These are phyloP conservation scores for Allium cepa DNA, from an alignment of 106 monocot genomes.

Conservation along the genomic window DNA sequence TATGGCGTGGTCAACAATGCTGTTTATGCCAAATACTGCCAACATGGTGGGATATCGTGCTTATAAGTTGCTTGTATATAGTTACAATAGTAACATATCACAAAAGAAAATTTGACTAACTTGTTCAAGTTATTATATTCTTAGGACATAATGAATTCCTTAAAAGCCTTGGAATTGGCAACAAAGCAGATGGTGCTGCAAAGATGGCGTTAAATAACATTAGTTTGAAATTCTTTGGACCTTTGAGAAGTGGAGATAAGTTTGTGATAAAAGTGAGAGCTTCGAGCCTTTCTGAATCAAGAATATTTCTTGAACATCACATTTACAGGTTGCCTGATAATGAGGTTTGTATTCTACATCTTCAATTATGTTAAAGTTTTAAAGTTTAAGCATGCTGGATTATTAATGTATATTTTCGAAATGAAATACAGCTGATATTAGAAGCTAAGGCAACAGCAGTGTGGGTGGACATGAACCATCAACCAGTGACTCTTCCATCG, in stretches of 20 bases:
- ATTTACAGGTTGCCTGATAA: conserved; percentile 63
- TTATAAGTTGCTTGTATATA: not conserved
- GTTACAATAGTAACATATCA: not conserved
- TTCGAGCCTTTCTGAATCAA: conserved; percentile 32
- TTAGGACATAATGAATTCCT: conserved; percentile 70
- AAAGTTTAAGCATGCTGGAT: not conserved
- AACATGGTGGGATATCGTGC: conserved; percentile 45
- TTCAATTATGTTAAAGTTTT: not conserved
- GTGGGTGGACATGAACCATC: conserved; percentile 54
- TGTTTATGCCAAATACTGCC: conserved; percentile 75
- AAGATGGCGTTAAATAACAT: conserved; percentile 68
- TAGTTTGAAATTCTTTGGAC: conserved; percentile 62
- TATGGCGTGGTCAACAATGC: conserved; percentile 91
- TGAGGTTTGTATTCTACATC: conserved; percentile 20
- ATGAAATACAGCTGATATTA: conserved; percentile 44
- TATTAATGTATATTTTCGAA: not conserved
- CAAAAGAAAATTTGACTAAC: not conserved
- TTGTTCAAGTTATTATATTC: not conserved
- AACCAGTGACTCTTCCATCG: conserved; percentile 56
- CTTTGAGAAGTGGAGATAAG: conserved; percentile 64
- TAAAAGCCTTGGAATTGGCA: conserved; percentile 33
- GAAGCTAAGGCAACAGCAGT: conserved; percentile 76
- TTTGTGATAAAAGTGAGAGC: conserved; percentile 77
- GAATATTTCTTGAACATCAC: conserved; percentile 57
- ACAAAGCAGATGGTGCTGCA: conserved; percentile 64